Conservation (phyloP, 78 protist species). For the Monosiga brevicollis region DNA sequence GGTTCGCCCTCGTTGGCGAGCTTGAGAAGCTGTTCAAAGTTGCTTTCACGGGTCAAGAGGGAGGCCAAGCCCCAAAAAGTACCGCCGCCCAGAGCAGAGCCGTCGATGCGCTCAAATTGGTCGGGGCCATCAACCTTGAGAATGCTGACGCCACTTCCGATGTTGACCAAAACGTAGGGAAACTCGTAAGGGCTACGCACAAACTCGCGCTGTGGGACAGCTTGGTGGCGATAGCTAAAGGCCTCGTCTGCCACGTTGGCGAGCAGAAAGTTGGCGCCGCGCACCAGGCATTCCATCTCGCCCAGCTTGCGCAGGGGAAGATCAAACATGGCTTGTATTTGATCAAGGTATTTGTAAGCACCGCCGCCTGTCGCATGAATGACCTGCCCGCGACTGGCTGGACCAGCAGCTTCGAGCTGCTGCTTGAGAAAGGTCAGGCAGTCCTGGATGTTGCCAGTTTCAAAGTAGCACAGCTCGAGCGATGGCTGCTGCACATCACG, state of each 20-base stretch:
- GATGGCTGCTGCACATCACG: no score
- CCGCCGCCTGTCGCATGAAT: slow-evolving; percentile 51
- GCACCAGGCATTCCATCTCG: slow-evolving; percentile 68
- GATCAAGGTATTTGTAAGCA: slow-evolving; percentile 64
- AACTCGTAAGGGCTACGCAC: neutral
- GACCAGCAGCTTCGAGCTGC: neutral
- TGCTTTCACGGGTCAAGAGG: slow-evolving; percentile 50
- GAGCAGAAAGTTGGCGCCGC: slow-evolving; percentile 69
- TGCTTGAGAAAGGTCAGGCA: neutral
- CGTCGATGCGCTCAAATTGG: slow-evolving; percentile 71
- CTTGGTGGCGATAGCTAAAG: neutral
- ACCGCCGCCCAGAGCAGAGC: slow-evolving; percentile 90
- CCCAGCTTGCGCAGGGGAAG: slow-evolving; percentile 45
- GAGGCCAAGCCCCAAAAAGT: slow-evolving; percentile 80
- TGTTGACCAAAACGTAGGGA: slow-evolving; percentile 78
- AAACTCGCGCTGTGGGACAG: neutral
- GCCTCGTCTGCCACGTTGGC: slow-evolving; percentile 20
- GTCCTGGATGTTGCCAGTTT: neutral
- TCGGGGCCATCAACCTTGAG: slow-evolving; percentile 41
- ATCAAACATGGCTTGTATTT: neutral
- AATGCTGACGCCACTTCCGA: slow-evolving; percentile 86
- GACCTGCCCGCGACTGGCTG: no score
- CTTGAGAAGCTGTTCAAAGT: slow-evolving; percentile 59
- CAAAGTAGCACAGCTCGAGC: slow-evolving; percentile 3
- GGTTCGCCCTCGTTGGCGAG: slow-evolving; percentile 31